These are phyloP conservation scores for Fusarium guadeloupense DNA, from an alignment of 2,329 filamentous ascomycete species.

Conservation along the genomic window DNA sequence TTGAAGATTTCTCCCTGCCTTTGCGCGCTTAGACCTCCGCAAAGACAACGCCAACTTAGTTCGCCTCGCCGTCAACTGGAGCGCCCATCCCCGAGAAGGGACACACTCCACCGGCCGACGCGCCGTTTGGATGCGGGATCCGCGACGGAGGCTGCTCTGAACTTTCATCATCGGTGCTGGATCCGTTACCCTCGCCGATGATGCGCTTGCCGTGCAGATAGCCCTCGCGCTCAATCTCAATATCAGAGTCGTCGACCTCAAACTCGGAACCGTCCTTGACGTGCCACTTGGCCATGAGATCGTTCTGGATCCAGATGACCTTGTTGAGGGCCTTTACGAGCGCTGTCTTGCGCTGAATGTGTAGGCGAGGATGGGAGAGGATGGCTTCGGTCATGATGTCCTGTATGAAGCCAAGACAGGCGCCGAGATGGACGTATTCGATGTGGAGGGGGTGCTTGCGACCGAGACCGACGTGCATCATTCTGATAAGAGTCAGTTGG, in stretches of 20 bases:
- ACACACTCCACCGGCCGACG: conserved; percentile 35
- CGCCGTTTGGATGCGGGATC: conserved; percentile 31
- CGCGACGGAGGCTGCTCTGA: conserved; percentile 25
- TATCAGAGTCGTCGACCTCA: conserved; percentile 54
- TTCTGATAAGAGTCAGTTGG: conserved; percentile 51
- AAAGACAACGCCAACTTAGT: neutral
- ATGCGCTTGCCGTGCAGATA: conserved; percentile 71
- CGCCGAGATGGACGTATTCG: conserved; percentile 82
- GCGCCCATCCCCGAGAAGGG: conserved; percentile 42
- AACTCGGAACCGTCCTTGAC: conserved; percentile 74
- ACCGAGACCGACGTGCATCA: conserved; percentile 84
- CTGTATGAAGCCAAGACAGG: conserved; percentile 77
- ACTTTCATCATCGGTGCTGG: conserved; percentile 29
- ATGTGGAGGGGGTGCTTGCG: conserved; percentile 77
- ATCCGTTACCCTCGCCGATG: conserved; percentile 51
- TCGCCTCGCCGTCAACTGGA: conserved; percentile 17
- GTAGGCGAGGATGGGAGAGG: conserved; percentile 73
- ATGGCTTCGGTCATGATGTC: conserved; percentile 82
- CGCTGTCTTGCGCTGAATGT: conserved; percentile 73
- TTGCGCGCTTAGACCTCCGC: neutral
- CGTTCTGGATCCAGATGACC: conserved; percentile 89
- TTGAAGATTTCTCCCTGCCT: conserved; percentile 3
- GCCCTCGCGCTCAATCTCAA: conserved; percentile 68
- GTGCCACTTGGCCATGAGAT: conserved; percentile 86
- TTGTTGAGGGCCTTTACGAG: conserved; percentile 81